phyloP scores from a whole-genome alignment of 2,329 filamentous ascomycete genomes.

The Penicillium crustosum region DNA sequence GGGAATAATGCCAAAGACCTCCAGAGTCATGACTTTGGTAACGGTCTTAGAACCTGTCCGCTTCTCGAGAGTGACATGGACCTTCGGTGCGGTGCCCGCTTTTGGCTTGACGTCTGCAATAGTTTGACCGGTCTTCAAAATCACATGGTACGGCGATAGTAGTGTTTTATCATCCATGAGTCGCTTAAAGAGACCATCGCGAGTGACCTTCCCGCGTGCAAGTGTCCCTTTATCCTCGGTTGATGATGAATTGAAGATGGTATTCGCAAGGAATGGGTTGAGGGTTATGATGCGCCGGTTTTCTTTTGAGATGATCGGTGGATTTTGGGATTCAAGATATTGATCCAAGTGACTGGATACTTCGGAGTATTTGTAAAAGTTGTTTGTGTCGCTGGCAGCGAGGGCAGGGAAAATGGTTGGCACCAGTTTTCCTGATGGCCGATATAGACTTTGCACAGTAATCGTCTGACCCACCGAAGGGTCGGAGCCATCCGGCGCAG shows the following conservation, averaged over 20 bases:
- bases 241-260: slow-evolving; percentile 56
- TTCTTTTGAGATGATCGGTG: slow-evolving; percentile 53
- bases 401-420: slow-evolving; percentile 53
- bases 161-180: slow-evolving; percentile 51
- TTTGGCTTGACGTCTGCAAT: slow-evolving; percentile 57
- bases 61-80: slow-evolving; percentile 61
- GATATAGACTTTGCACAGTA: slow-evolving; percentile 54
- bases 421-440: slow-evolving; percentile 58
- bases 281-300: slow-evolving; percentile 64
- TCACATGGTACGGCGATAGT: slow-evolving; percentile 57
- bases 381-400: slow-evolving; percentile 50
- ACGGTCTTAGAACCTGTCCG: slow-evolving; percentile 66
- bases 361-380: slow-evolving; percentile 61
- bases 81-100: slow-evolving; percentile 60
- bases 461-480: slow-evolving; percentile 46
- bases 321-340: slow-evolving; percentile 58
- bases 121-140: slow-evolving; percentile 48
- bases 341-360: slow-evolving; percentile 57
- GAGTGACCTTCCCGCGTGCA: slow-evolving; percentile 57
- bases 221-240: slow-evolving; percentile 57
- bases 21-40: slow-evolving; percentile 62
- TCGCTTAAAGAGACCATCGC: slow-evolving; percentile 61
- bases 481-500: slow-evolving; percentile 34
- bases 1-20: slow-evolving; percentile 61
- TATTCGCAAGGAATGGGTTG: slow-evolving; percentile 63